Evolutionary conservation across 192 early-diverging fungal species (phyloP), one percentile per base, ranked within the genome.

Genomic region (Funneliformis geosporum): DNA sequence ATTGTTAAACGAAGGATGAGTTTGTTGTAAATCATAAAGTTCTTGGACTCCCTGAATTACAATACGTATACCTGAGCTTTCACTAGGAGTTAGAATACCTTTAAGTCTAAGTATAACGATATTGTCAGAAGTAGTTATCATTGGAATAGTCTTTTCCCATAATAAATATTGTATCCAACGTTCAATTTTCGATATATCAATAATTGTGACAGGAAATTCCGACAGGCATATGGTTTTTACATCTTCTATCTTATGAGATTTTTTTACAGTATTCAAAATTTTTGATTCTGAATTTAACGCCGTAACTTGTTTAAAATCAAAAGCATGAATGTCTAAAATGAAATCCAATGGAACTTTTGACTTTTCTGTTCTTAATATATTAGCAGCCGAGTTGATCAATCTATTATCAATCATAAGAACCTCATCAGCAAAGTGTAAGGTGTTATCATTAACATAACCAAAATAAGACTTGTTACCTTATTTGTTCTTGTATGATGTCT

Each of bases 141-240:
- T n/a, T 66, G 90, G 89, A 28, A 92, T 84, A 5, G 81, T 82
- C 16, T 88, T 85, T 12, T 92, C 90, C 90, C 90, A 92, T 14
- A 92, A 82, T 50, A 96, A 80, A 61, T 83, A 80, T 79, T 94
- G 95, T 6, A 96, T 82, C 95, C 95, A 96, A 65, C 85, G 82
- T 60, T 96, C 92, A 18, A 95, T 81, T n/a, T 75, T 64, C 39
- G 83, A n/a, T 66, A 88, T 86, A 27, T 80, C 73, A 62, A 95
- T 76, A 4, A 79, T 76, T 39, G 6, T 14, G 16, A 27, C 18
- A 8, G 76, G 76, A 46, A 78, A 50, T 23, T 75, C 59, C 21
- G 46, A 27, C 50, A 78, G 21, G 28, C 76, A 78, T 23, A 78
- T 55, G 2, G 76, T 78, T 67, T 28, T 42, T 38, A 78, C 76